Base-by-base conservation (phyloP, 2,329 filamentous ascomycete species). In the Ascochyta clinopodiicola region DNA sequence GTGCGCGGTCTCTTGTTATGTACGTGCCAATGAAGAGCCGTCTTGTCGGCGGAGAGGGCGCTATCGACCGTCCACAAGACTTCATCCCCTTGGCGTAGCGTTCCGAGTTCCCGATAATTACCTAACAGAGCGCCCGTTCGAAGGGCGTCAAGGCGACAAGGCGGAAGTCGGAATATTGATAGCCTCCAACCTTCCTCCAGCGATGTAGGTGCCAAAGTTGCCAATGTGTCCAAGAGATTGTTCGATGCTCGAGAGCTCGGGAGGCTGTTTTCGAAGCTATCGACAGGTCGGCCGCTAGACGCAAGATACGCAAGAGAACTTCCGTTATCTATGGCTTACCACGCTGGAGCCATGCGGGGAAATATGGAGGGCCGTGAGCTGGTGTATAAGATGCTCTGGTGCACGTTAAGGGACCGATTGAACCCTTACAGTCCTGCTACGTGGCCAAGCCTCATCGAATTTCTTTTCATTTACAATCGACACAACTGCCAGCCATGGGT, bases 261-360 rank as follows among this genome's bases (percentile, higher is more conserved):
- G 17, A 53, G 36, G 46, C 46, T 44, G 38, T 37, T 53, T 46
- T 42, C 27, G n/a, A 24, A 35, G 45, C 40, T 45, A 43, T 49
- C 50, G 43, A 57, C 44, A 48, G 45, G 39, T 56, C 40, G 29
- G 46, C 25, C 22, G 19, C 24, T 43, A 29, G 32, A 27, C 38
- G 57, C 42, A 58, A 51, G 49, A 44, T 46, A 51, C 43, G 47
- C 37, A 31, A 31, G 15, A 43, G 42, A 52, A 44, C 27, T 37
- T 29, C 42, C 55, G 62, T 64, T 63, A 63, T 66, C 62, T 64
- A 51, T 57, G 51, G 54, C 34, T 61, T 52, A 56, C 61, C 61
- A 66, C 59, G 37, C 47, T 27, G 13, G 44, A 44, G 29, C 44
- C 51, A 44, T 52, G 57, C 36, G 44, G 44, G 35, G 19, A 37